Evolutionary conservation across 2,329 filamentous ascomycete genomes (phyloP).

Genomic region (Hypoxylon sp.): DNA sequence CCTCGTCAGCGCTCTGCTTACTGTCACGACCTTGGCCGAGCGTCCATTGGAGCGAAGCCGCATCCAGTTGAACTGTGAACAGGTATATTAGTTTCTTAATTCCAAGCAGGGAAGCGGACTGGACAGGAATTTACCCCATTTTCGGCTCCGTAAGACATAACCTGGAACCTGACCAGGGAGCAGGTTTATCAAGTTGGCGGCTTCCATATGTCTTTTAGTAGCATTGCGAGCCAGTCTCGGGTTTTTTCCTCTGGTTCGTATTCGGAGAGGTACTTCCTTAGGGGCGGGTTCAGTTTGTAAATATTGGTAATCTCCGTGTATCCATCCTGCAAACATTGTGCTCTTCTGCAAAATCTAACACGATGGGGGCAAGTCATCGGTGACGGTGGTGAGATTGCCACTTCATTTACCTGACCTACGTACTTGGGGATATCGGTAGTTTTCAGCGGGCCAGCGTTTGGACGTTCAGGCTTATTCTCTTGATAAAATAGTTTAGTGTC

Average conservation of each 20-base stretch:
- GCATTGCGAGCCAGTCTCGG: conserved; percentile 2
- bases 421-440: not conserved
- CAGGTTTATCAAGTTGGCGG: conserved; percentile 28
- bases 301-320: not conserved
- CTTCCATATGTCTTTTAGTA: conserved; percentile 27
- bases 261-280: conserved; percentile 25
- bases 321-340: not conserved
- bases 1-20: not conserved
- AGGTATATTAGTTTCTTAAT: not conserved
- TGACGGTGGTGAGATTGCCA: not conserved
- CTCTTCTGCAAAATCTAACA: not conserved
- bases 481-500: conserved; percentile 43
- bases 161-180: conserved; percentile 38
- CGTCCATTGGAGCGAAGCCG: conserved; percentile 11
- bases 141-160: conserved; percentile 40
- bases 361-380: not conserved
- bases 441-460: not conserved
- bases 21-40: conserved; percentile 13
- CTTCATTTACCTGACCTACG: conserved; percentile 3
- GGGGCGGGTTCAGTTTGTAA: conserved; percentile 1
- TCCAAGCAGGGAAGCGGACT: not conserved
- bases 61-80: conserved; percentile 1
- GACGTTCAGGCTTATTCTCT: not conserved
- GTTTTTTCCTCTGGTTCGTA: conserved; percentile 15
- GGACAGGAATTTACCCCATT: conserved; percentile 39